phyloP scores from a whole-genome alignment of 148 eudicot genomes.

The Limonium bicolor region DNA sequence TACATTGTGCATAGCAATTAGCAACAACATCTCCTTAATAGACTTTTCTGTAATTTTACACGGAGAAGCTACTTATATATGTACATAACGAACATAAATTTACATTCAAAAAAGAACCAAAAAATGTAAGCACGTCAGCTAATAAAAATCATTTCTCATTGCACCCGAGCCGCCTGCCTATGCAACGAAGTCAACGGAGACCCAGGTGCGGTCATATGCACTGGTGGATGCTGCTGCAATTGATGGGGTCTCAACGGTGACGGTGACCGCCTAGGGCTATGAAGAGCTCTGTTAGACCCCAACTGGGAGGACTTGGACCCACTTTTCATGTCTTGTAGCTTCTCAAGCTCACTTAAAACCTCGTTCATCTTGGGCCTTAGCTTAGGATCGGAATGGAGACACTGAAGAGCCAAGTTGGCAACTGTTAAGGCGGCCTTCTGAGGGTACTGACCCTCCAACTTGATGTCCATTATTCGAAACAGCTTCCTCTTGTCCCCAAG shows the following conservation, averaged over 20 bases:
- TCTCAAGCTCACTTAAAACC: constrained; percentile 52
- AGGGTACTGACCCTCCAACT: constrained; percentile 72
- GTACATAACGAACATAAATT: no score
- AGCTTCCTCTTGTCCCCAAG: constrained; percentile 47
- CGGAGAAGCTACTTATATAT: no score
- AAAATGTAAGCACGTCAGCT: no score
- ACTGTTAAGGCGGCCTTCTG: constrained; percentile 61
- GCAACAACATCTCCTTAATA: no score
- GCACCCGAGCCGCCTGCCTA: constrained; percentile 25
- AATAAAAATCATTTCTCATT: no score
- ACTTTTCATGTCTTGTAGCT: constrained; percentile 41
- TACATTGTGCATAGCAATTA: no score
- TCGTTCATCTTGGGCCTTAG: constrained; percentile 58
- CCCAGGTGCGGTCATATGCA: constrained; percentile 28
- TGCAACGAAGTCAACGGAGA: constrained; percentile 24
- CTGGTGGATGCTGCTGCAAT: constrained; percentile 27
- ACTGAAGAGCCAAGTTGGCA: constrained; percentile 43
- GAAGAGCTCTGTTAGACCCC: constrained; percentile 12
- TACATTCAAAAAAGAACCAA: no score
- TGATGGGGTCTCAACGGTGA: constrained; percentile 31
- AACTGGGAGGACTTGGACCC: constrained; percentile 12
- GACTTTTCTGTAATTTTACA: no score
- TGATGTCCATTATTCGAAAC: constrained; percentile 72
- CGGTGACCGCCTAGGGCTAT: constrained; percentile 16
- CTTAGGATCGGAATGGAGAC: constrained; percentile 42